A percentile compares a stretch with the other conserved stretches of the same genome.
These are phyloP conservation scores for Kwoniella dendrophila DNA, from an alignment of 768 basidiomycete species.

Conservation along the genomic window DNA sequence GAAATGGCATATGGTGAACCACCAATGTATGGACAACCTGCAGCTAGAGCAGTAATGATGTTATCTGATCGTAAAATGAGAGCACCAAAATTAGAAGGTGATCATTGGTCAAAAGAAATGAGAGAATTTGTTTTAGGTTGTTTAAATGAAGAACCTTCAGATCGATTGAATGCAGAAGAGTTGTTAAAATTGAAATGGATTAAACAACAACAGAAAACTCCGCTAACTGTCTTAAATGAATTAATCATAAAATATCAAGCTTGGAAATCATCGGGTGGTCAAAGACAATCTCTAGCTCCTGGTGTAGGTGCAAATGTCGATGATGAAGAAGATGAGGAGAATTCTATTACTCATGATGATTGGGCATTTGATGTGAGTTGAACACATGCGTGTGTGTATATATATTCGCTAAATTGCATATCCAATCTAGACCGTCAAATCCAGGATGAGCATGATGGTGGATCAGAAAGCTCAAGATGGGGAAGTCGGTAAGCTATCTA, in stretches of 20 bases:
- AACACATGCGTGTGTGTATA: background rate
- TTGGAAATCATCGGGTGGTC: conserved; percentile 69
- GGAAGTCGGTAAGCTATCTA: conserved; percentile 16
- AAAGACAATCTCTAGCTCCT: conserved; percentile 70
- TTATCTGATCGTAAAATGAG: conserved; percentile 72
- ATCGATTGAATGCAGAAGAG: conserved; percentile 90
- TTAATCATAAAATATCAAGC: conserved; percentile 75
- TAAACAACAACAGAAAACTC: conserved; percentile 68
- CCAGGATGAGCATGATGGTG: conserved; percentile 48
- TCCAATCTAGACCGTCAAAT: conserved; percentile 54
- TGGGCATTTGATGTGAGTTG: conserved; percentile 55
- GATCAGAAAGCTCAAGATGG: conserved; percentile 31
- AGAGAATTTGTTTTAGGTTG: conserved; percentile 82
- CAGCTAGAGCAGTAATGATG: conserved; percentile 83
- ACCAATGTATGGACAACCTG: conserved; percentile 81
- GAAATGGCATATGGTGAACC: conserved; percentile 97
- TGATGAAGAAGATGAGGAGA: conserved; percentile 57
- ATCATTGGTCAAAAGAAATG: conserved; percentile 79
- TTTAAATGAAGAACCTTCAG: conserved; percentile 71
- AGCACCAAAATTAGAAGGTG: conserved; percentile 77
- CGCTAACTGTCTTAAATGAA: conserved; percentile 73
- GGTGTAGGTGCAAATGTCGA: conserved; percentile 61
- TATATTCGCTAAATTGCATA: conserved; percentile 6
- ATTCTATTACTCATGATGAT: conserved; percentile 46
- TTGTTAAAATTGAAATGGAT: conserved; percentile 84